A percentile compares a stretch with the other conserved stretches of the same genome.
Evolutionary conservation across 495 filamentous ascomycete species (phyloP).

Genomic region (Pseudotulostoma volvatum): DNA sequence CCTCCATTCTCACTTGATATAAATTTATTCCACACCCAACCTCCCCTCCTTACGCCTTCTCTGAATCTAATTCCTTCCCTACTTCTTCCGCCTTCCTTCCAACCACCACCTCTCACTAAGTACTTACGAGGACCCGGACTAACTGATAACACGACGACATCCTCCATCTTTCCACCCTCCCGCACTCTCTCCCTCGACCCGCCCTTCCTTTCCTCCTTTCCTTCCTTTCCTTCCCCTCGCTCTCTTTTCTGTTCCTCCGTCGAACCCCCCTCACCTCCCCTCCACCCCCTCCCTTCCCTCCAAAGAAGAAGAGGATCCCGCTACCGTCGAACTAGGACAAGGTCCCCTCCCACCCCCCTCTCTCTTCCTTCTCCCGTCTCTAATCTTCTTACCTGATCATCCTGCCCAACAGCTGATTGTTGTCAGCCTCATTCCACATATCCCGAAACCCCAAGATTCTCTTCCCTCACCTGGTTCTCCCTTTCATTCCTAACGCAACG

Average conservation of each 20-base stretch:
- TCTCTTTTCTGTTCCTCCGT: slow-evolving; percentile 10
- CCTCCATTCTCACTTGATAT: too few relatives aligned
- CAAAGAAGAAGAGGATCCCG: slow-evolving; percentile 1
- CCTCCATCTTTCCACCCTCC: slow-evolving; percentile 14
- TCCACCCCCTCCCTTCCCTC: slow-evolving; percentile 18
- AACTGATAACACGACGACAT: too few relatives aligned
- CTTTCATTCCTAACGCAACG: neutral
- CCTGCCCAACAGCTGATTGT: neutral
- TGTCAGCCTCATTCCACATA: neutral
- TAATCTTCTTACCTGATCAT: neutral
- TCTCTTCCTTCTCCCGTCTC: slow-evolving; percentile 5
- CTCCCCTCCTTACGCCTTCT: too few relatives aligned
- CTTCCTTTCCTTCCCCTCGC: slow-evolving; percentile 15
- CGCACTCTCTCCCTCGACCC: slow-evolving; percentile 17
- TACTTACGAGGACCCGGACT: too few relatives aligned
- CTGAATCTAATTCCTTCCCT: slow-evolving; percentile 14
- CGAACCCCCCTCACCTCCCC: neutral
- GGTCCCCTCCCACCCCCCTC: too few relatives aligned
- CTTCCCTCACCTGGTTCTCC: neutral
- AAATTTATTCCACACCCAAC: too few relatives aligned
- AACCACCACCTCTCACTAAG: too few relatives aligned
- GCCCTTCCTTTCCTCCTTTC: slow-evolving; percentile 14
- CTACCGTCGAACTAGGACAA: too few relatives aligned
- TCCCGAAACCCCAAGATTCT: neutral
- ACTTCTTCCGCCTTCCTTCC: slow-evolving; percentile 13